Evolutionary conservation across 1,139 yeast species (phyloP).

Genomic region (Taphrina betulina): DNA sequence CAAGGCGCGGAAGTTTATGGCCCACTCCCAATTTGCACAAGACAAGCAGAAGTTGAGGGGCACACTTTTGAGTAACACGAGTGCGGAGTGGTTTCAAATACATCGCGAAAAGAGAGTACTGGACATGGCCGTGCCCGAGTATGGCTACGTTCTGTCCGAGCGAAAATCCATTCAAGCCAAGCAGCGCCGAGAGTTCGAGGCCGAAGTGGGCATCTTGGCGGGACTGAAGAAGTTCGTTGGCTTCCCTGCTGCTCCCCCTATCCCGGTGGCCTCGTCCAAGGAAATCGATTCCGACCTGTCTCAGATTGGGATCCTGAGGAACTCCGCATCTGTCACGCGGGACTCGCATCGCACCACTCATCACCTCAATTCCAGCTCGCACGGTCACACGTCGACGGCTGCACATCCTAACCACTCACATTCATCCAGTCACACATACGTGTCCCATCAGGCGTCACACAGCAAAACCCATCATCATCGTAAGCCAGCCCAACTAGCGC

Average conservation of each 20-base stretch:
- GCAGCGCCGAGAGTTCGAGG: constrained; percentile 56
- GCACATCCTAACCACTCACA: constrained; percentile 1
- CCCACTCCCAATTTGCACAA: constrained; percentile 81
- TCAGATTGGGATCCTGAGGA: constrained; percentile 20
- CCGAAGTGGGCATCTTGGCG: constrained; percentile 58
- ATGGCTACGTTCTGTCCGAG: constrained; percentile 44
- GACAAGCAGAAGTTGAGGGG: constrained; percentile 67
- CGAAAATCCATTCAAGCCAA: constrained; percentile 50
- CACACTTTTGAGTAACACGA: constrained; percentile 66
- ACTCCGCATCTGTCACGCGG: not conserved
- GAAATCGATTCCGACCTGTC: constrained; percentile 52
- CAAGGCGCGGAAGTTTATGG: constrained; percentile 69
- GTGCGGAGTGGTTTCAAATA: constrained; percentile 87
- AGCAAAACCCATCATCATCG: constrained; percentile 18
- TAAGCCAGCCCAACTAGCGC: constrained; percentile 2
- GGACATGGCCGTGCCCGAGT: constrained; percentile 67
- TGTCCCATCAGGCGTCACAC: constrained; percentile 1
- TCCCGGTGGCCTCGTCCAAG: constrained; percentile 53
- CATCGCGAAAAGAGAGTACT: constrained; percentile 83
- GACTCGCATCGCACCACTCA: not conserved
- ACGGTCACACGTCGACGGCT: not conserved
- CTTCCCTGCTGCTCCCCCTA: constrained; percentile 60
- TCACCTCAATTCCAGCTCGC: not conserved
- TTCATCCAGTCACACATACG: not conserved
- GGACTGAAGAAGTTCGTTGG: constrained; percentile 62